phyloP scores from a whole-genome alignment of 208 protist species.

The Plasmodiophora brassicae region DNA sequence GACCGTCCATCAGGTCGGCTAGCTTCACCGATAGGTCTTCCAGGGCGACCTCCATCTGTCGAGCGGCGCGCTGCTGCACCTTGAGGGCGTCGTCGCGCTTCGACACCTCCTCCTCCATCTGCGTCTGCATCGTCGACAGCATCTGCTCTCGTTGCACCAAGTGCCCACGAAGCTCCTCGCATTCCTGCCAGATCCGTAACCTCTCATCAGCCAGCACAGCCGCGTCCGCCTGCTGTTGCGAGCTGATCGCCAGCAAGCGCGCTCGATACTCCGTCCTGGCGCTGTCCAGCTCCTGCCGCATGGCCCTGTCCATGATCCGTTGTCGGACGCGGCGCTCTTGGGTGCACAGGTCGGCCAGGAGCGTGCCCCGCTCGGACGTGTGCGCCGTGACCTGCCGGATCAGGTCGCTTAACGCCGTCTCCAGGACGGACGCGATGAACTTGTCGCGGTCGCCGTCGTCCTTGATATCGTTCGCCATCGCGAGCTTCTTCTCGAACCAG shows the following conservation, averaged over 20 bases:
- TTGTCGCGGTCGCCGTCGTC: neutral
- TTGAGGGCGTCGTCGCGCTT: neutral
- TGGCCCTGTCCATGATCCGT: neutral
- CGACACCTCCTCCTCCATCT: neutral
- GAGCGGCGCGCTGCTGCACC: neutral
- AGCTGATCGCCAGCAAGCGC: neutral
- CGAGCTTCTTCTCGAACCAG: neutral
- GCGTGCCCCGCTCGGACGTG: neutral
- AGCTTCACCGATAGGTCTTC: neutral
- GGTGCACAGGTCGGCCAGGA: neutral
- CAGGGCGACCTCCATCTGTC: neutral
- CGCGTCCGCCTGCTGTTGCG: neutral
- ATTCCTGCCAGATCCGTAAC: neutral
- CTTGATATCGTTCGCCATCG: neutral
- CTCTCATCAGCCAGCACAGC: neutral
- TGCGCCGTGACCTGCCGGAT: neutral
- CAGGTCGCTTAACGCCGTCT: neutral
- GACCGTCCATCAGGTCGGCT: neutral
- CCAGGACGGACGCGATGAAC: neutral
- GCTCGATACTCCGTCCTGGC: neutral
- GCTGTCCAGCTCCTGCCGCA: neutral
- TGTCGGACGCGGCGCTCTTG: neutral
- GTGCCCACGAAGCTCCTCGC: neutral
- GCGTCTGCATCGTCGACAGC: neutral
- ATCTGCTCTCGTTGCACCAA: neutral